A percentile compares a stretch with the other conserved stretches of the same genome.
Evolutionary conservation across 1,139 yeast genomes (phyloP).

Genomic region (Saccharomyces hybrid): DNA sequence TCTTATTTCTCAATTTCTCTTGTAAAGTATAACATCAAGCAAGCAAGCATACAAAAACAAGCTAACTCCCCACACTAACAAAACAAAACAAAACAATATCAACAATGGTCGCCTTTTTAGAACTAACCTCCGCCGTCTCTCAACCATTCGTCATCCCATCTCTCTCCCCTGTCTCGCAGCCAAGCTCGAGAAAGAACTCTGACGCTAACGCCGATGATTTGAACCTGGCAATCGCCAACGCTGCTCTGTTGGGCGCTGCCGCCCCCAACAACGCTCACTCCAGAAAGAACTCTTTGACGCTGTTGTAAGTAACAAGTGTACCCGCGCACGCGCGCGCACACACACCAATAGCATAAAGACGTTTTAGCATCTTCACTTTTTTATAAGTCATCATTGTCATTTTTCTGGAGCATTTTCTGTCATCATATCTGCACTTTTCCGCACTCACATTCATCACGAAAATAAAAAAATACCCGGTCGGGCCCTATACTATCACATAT

Average conservation of each 20-base stretch:
- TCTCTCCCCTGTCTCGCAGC: constrained; percentile 48
- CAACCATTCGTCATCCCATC: constrained; percentile 60
- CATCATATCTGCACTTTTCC: neutral
- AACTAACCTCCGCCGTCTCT: constrained; percentile 48
- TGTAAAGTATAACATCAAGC: neutral
- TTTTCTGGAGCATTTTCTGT: neutral
- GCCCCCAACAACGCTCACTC: constrained; percentile 5
- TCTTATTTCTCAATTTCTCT: neutral
- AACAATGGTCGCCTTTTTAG: constrained; percentile 38
- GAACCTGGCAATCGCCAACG: constrained; percentile 7
- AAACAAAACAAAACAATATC: constrained; percentile 5
- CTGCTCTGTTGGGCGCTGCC: constrained; percentile 2
- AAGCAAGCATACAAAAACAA: neutral
- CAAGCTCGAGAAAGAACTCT: constrained; percentile 26
- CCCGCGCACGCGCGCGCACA: too few relatives aligned
- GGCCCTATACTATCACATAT: too few relatives aligned
- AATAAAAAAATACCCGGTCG: neutral
- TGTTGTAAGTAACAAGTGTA: constrained; percentile 1
- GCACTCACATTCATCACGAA: neutral
- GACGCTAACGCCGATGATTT: constrained; percentile 15
- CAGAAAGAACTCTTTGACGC: constrained; percentile 12
- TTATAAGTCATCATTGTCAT: constrained; percentile 5
- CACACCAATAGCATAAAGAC: neutral
- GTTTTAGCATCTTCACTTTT: constrained; percentile 4
- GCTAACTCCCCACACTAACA: neutral